phyloP scores from a whole-genome alignment of 2,329 filamentous ascomycete species.

The Verticillium zaregamsianum region DNA sequence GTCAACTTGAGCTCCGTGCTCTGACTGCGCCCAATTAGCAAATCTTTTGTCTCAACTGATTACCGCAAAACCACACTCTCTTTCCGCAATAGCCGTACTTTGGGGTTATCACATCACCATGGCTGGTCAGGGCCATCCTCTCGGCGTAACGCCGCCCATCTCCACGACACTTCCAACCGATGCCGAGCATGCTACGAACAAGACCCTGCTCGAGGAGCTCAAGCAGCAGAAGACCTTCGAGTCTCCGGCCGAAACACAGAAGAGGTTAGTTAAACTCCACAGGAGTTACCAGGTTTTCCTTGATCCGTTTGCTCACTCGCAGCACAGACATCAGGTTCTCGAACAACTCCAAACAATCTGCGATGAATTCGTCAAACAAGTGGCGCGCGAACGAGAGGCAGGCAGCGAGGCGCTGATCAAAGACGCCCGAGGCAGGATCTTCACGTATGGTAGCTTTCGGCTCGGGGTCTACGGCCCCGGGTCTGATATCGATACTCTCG shows the following conservation, averaged over 20 bases:
- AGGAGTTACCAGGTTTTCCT: not conserved
- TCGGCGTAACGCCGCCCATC: constrained; percentile 80
- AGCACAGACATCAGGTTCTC: constrained; percentile 63
- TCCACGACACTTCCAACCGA: constrained; percentile 73
- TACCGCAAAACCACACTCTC: not conserved
- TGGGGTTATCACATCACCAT: constrained; percentile 16
- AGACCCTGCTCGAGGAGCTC: constrained; percentile 77
- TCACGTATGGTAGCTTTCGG: constrained; percentile 93
- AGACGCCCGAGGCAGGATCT: constrained; percentile 85
- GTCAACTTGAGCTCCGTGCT: not conserved
- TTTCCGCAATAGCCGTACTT: not conserved
- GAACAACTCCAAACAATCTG: constrained; percentile 73
- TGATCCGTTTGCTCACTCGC: constrained; percentile 2
- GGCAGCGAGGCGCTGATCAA: constrained; percentile 75
- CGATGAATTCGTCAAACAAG: constrained; percentile 80
- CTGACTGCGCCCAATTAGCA: not conserved
- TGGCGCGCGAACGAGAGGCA: constrained; percentile 67
- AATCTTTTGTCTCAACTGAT: not conserved
- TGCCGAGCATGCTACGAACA: constrained; percentile 71
- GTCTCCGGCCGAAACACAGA: constrained; percentile 73
- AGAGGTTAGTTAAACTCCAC: constrained; percentile 52
- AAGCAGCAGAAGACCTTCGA: constrained; percentile 92
- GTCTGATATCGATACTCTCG: constrained; percentile 95
- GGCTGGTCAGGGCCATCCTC: constrained; percentile 32
- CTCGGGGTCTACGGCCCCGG: constrained; percentile 91